phyloP scores from a whole-genome alignment of 352 stramenopile genomes.

The Globisporangium cylindrosporum region DNA sequence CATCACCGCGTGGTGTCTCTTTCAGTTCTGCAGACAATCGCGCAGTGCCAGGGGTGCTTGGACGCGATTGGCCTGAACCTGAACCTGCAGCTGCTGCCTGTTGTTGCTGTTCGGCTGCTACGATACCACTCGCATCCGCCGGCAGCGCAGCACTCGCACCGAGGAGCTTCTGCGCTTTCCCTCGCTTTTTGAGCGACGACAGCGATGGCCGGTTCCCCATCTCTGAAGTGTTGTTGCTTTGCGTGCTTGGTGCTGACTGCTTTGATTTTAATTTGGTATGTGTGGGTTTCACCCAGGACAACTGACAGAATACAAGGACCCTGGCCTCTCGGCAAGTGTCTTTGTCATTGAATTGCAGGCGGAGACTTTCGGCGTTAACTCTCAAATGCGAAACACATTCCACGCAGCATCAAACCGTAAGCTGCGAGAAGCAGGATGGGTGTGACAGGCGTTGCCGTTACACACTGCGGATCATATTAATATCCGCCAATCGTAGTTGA shows the following conservation, averaged over 20 bases:
- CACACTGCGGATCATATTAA: not conserved
- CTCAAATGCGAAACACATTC: too few species aligned
- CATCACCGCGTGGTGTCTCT: not conserved
- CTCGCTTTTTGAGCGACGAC: constrained; percentile 5
- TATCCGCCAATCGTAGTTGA: not conserved
- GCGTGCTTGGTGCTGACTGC: not conserved
- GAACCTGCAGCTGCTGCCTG: not conserved
- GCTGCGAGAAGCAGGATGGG: too few species aligned
- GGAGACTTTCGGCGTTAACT: too few species aligned
- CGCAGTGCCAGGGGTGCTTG: not conserved
- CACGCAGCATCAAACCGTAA: too few species aligned
- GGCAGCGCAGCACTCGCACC: not conserved
- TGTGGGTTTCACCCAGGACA: not conserved
- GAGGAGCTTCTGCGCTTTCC: not conserved
- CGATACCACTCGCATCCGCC: not conserved
- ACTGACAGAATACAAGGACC: not conserved
- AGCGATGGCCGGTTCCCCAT: constrained; percentile 18
- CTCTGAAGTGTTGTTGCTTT: not conserved
- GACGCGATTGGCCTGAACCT: not conserved
- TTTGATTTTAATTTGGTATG: not conserved
- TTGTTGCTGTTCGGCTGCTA: not conserved
- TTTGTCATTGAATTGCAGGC: too few species aligned
- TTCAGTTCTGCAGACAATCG: not conserved
- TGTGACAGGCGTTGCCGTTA: too few species aligned
- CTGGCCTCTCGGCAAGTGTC: too few species aligned